Percentiles rank a stretch among this genome's conserved stretches.
phyloP scores from a whole-genome alignment of 176 grass and related monocot genomes.

The Guadua angustifolia region DNA sequence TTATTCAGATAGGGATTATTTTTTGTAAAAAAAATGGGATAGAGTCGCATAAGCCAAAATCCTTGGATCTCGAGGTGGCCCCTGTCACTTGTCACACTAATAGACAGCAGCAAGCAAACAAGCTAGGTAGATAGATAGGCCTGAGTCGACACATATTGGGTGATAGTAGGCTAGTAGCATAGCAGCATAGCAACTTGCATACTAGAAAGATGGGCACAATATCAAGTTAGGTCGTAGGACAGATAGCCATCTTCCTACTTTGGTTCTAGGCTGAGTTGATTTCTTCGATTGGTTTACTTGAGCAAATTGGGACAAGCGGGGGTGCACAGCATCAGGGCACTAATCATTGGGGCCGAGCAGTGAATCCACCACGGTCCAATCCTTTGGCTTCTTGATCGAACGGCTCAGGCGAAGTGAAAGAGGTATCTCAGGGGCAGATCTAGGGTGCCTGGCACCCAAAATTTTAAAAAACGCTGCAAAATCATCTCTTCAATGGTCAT shows the following conservation, averaged over 20 bases:
- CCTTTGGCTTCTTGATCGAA: neutral
- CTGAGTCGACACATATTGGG: neutral
- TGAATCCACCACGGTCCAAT: neutral
- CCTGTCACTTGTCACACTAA: neutral
- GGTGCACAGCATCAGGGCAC: neutral
- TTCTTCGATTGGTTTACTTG: neutral
- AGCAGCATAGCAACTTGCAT: neutral
- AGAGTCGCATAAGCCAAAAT: no score
- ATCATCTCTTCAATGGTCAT: no score
- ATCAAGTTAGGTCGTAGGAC: constrained; percentile 10
- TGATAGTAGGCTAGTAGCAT: neutral
- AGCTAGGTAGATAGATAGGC: neutral
- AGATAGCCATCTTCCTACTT: neutral
- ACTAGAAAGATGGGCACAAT: neutral
- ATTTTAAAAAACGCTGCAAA: no score
- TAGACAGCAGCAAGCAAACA: neutral
- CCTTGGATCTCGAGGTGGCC: neutral
- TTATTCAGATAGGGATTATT: no score
- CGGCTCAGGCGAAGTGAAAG: neutral
- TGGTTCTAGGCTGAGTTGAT: neutral
- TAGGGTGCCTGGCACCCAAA: no score
- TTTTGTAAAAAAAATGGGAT: no score
- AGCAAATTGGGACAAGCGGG: neutral
- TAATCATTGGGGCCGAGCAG: neutral
- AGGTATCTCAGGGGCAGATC: no score